Evolutionary conservation across 2,329 filamentous ascomycete species (phyloP).

Genomic region (Diaporthe helianthi): DNA sequence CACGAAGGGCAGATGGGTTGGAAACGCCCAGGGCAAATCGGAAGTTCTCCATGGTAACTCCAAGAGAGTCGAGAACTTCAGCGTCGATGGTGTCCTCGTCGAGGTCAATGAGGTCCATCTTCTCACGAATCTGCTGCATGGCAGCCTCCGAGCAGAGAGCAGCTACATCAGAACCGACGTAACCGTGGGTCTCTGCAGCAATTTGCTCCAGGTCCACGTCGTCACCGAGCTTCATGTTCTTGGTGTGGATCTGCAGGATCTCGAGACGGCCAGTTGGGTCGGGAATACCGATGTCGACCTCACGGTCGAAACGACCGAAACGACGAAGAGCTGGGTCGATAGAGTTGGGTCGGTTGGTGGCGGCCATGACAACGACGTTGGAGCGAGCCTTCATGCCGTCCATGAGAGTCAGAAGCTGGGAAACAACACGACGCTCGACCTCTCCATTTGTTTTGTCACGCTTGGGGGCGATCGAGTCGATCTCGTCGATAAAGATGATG

Average conservation of each 20-base stretch:
- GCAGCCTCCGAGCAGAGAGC: slow-evolving; percentile 98
- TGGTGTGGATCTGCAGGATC: slow-evolving; percentile 99
- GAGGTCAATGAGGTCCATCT: slow-evolving; percentile 99
- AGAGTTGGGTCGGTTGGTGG: slow-evolving; percentile 98
- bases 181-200: slow-evolving; percentile 96
- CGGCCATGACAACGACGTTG: slow-evolving; percentile 98
- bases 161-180: slow-evolving; percentile 97
- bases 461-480: slow-evolving; percentile 98
- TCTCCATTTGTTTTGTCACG: slow-evolving; percentile 99
- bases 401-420: slow-evolving; percentile 94
- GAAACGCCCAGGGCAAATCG: slow-evolving; percentile 96
- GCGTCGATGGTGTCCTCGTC: slow-evolving; percentile 99
- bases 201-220: slow-evolving; percentile 98
- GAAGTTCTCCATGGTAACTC: slow-evolving; percentile 99
- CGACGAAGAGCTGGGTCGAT: slow-evolving; percentile 97
- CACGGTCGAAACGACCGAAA: slow-evolving; percentile 98
- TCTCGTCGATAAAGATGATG: slow-evolving; percentile 99
- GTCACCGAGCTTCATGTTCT: slow-evolving; percentile 99
- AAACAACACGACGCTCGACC: slow-evolving; percentile 97
- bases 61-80: slow-evolving; percentile 96
- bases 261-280: slow-evolving; percentile 98
- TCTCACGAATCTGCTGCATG: slow-evolving; percentile 99
- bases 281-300: slow-evolving; percentile 97
- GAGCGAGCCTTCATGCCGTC: slow-evolving; percentile 99
- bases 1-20: slow-evolving; percentile 97